Evolutionary conservation across 169 alveolate species (phyloP), one percentile per base, ranked within the genome.

Genomic region (Plasmodium coatneyi): DNA sequence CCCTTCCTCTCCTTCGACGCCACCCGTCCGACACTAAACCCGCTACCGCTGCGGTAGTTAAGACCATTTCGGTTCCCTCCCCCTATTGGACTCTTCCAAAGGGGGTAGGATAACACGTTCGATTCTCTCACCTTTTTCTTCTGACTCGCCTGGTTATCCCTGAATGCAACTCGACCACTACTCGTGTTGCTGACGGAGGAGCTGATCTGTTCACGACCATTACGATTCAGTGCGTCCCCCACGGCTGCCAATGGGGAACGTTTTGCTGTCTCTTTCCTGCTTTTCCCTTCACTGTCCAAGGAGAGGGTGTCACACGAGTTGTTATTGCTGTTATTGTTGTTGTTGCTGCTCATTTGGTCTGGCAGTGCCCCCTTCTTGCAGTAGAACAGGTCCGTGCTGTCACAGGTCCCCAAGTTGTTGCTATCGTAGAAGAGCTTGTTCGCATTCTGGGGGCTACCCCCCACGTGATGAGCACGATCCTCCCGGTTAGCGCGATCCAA

Each of bases 371-470:
- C 80, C 25, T 49, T 74, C 34, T 46, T 86, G 66, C 66, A 71
- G 25, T 83, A 52, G 52, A 76, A 86, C n/a, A 86, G 66, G 66
- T 76, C 93, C n/a, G 54, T 71, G 76, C 92, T 71, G 43, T 41
- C 72, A 30, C 72, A 70, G 76, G 71, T 83, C 0, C 78, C 92
- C 30, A 83, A 39, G 76, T 83, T 34, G 28, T 43, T 71, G 52
- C 83, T 83, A 34, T 83, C 83, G 46, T 83, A 83, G 71, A 83
- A 83, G 30, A 60, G 74, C 52, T 83, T 83, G 22, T 14, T 28
- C 25, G 1, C 56, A 12, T 10, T 10, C 56, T 1, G 56, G 56
- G 56, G 10, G 56, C 56, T 46, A 2, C 56, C 56, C 56, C 56
- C 56, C n/a, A 46, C 1, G 60, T 9, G 60, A 2, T 16, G 3